Base-by-base conservation (phyloP, 176 grass and related monocot genomes). In the Triticum urartu region DNA sequence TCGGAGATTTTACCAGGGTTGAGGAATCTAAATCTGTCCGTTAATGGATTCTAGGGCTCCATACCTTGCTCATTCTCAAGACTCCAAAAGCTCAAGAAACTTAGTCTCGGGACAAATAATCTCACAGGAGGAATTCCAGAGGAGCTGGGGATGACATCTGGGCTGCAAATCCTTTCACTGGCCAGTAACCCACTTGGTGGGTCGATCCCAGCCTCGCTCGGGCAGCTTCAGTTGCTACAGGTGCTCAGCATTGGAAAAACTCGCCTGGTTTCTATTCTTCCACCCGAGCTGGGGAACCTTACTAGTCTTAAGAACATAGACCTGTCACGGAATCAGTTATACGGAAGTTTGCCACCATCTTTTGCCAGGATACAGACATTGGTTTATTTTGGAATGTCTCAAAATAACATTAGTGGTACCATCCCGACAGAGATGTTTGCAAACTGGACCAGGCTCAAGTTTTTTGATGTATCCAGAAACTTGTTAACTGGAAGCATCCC, bases 401-500 rank as follows among this genome's bases (percentile, higher is more conserved):
- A 11, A 24, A 80, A 80, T 25, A 66, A 47, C 43, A 22, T 66
- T 3, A 42, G 13, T 2, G 79, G 63, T 36, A n/a, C n/a, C n/a
- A n/a, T n/a, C n/a, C n/a, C n/a, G n/a, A n/a, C n/a, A n/a, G n/a
- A n/a, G n/a, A n/a, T n/a, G n/a, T n/a, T n/a, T n/a, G n/a, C n/a
- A n/a, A n/a, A n/a, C n/a, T n/a, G n/a, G n/a, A n/a, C n/a, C n/a
- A n/a, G n/a, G n/a, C n/a, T n/a, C n/a, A n/a, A n/a, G n/a, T n/a
- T n/a, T n/a, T n/a, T n/a, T n/a, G n/a, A n/a, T 18, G 69, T 94
- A n/a, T 21, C 20, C 5, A 9, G 15, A 6, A 79, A 79, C 21
- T 39, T 39, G 5, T 39, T 79, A 1, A 8, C 5, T 13, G 54
- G 20, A 62, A 40, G 33, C 77, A 58, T 71, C 80, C 24, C 65